Percentiles rank a stretch among this genome's conserved stretches.
phyloP scores from a whole-genome alignment of 139 green algal species.

The Chlorella sp. region DNA sequence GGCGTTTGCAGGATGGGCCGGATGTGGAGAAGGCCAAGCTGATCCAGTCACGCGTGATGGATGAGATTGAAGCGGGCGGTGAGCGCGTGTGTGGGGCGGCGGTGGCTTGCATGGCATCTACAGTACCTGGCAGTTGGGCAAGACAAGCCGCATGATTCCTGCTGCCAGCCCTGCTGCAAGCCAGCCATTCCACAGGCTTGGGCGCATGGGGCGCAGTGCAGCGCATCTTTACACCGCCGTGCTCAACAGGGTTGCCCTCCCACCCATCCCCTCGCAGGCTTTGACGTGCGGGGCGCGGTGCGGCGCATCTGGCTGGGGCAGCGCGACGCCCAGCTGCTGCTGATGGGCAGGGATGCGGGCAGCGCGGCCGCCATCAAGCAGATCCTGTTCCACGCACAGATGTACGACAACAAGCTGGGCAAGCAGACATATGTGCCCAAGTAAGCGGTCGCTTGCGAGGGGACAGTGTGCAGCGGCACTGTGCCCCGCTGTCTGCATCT shows the following conservation, averaged over 20 bases:
- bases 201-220: background rate
- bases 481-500: no score
- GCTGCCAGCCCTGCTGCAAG: no score
- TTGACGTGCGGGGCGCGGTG: constrained; percentile 23
- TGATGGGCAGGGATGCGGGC: constrained; percentile 12
- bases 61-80: background rate
- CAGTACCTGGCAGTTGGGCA: no score
- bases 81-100: no score
- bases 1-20: background rate
- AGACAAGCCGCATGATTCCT: no score
- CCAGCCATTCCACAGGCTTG: background rate
- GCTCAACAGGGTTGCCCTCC: background rate
- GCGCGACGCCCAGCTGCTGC: background rate
- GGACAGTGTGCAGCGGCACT: no score
- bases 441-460: no score
- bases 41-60: constrained; percentile 11
- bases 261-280: constrained; percentile 2
- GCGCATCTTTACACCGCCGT: no score
- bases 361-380: constrained; percentile 9
- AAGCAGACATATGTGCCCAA: background rate
- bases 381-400: constrained; percentile 1
- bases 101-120: no score
- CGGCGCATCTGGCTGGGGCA: constrained; percentile 20
- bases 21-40: background rate
- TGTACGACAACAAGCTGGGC: constrained; percentile 19